Evolutionary conservation across 257 asterid species (phyloP), one percentile per base, ranked within the genome.

Genomic region (Parsonsia alboflavescens): DNA sequence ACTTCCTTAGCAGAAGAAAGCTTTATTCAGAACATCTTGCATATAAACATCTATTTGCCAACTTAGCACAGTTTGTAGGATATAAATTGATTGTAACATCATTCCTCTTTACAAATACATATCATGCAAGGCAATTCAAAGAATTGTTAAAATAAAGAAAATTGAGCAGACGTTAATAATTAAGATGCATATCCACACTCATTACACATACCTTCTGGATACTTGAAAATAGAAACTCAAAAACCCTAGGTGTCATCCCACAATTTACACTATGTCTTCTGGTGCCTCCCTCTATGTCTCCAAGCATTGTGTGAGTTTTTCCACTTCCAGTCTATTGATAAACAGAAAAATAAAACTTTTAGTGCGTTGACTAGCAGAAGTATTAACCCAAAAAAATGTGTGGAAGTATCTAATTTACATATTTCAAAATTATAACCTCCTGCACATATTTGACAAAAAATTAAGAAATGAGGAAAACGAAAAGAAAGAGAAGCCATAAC

Each of bases 251-350:
- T 15, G 96, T 95, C 94, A 95, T 92, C 78, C 99, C 99, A 80
- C 98, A 89, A 62, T 95, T 92, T 42, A 85, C 91, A 82, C 98
- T 95, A 71, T 93, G 98, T 80, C 97, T 89, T 80, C 97, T 81
- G 62, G 96, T 83, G 83, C 97, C 97, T 67, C 92, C 96, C 86
- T 95, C 99, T 62, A 95, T 90, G 76, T 95, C 99, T 80, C 99
- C 99, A 78, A 95, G 97, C 99, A 95, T 95, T 49, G 99, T 95
- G 83, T 92, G 97, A 65, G 99, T 95, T 82, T 95, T 95, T 57
- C 99, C 99, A 82, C 99, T 95, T 70, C 99, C 99, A 74, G 99
- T 95, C 99, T 95, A 80, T 28, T 72, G 57, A 64, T 65, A 2
- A 39, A 73, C 52, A 6, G 28, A 54, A 54, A 15, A 58, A 10